Evolutionary conservation across 2,329 filamentous ascomycete genomes (phyloP), one percentile per base, ranked within the genome.

Genomic region (Pseudogymnoascus sp.): DNA sequence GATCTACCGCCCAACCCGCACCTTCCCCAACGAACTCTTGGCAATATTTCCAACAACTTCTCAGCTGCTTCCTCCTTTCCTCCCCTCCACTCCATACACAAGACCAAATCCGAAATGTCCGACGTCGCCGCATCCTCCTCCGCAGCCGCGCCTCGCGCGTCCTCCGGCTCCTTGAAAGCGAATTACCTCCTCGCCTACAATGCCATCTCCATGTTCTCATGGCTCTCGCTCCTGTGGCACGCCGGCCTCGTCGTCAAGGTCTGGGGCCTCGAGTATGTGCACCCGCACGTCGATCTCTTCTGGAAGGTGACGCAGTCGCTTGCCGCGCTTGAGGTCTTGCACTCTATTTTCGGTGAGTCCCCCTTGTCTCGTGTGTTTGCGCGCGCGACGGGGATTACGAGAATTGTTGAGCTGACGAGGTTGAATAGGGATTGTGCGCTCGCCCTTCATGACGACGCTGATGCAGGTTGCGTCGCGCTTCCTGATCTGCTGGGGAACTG

Each of bases 401-500:
- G 10, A 60, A 62, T 58, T 35, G 36, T 37, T 45, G 33, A 15
- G 55, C 68, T 69, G 59, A 69, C 61, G 9, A 27, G 29, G 48
- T 5, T 36, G 39, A 18, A 10, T 61, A 92, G 90, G 90, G 63
- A 74, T 97, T 70, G 93, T 99, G 60, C 86, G 93, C 70, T 87
- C 93, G 1, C 92, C 93, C 1, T 74, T 97, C 69, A 68, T 88
- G 69, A 97, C 94, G 4, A 97, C 94, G 5, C 75, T 84, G 37
- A 92, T 96, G 86, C 94, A 99, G 76, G 92, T 97, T 65, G 83
- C 89, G 21, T 90, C 86, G 63, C 90, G 94, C 60, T 84, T 96
- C 70, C 83, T 96, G 66, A 87, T 97, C 67, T 89, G 97, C 68
- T 97, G 92, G 91, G 87, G 83, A 68, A 82, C 97, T 65, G 86